Evolutionary conservation across 805 yeast genomes (phyloP).

Genomic region (Saccharomycopsis sp.): DNA sequence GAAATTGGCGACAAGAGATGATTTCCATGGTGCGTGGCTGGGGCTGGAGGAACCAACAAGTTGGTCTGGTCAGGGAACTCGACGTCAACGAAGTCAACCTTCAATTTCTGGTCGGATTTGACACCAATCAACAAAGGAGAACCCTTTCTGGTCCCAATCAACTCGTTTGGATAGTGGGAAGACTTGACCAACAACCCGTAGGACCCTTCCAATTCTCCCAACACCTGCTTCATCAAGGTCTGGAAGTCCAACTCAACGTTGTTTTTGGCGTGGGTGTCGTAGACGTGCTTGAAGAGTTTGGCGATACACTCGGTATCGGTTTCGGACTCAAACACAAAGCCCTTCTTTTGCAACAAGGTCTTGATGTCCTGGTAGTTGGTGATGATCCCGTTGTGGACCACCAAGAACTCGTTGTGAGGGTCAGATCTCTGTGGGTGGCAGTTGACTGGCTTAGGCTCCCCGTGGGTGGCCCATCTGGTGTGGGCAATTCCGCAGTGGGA

Average conservation of each 20-base stretch:
- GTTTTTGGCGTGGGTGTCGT: constrained; percentile 65
- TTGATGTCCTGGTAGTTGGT: constrained; percentile 91
- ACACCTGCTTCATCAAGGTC: constrained; percentile 85
- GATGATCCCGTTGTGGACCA: constrained; percentile 97
- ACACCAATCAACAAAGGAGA: constrained; percentile 97
- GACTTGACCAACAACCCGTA: constrained; percentile 94
- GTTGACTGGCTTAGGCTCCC: constrained; percentile 76
- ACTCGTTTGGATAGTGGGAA: constrained; percentile 88
- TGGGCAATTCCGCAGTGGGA: constrained; percentile 97
- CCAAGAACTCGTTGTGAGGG: constrained; percentile 70
- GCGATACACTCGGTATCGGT: constrained; percentile 99
- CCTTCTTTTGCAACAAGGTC: constrained; percentile 72
- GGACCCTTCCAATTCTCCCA: constrained; percentile 93
- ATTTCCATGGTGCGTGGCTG: constrained; percentile 19
- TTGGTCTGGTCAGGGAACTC: constrained; percentile 73
- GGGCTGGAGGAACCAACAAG: neutral
- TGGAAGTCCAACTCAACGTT: constrained; percentile 81
- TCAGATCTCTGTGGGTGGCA: constrained; percentile 98
- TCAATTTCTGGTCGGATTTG: constrained; percentile 88
- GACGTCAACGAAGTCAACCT: constrained; percentile 97
- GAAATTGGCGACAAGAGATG: constrained; percentile 31
- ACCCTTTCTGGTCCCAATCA: constrained; percentile 96
- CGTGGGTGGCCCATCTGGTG: constrained; percentile 99
- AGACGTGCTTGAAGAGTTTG: constrained; percentile 83
- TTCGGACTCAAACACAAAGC: constrained; percentile 78